A percentile compares a stretch with the other conserved stretches of the same genome.
phyloP scores from a whole-genome alignment of 2,329 filamentous ascomycete species.

The Gaeumannomyces sp. region DNA sequence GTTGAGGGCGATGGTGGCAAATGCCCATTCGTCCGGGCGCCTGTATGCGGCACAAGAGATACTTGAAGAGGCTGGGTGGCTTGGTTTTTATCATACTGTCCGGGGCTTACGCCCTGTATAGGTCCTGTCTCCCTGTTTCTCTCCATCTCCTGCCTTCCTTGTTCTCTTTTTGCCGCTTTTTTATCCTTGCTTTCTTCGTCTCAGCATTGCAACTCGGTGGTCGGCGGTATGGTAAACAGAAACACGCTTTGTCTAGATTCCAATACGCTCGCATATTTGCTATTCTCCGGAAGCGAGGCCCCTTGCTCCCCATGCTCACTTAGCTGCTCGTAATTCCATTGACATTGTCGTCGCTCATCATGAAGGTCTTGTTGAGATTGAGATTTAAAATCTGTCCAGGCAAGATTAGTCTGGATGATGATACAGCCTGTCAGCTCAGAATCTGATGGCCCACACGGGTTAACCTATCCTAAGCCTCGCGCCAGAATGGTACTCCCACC shows the following conservation, averaged over 20 bases:
- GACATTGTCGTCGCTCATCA: too few relatives aligned
- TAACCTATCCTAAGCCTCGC: too few relatives aligned
- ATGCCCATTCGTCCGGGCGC: not conserved
- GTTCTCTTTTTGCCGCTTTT: not conserved
- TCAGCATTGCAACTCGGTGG: conserved; percentile 1
- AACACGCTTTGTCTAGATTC: not conserved
- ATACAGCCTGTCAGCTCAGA: too few relatives aligned
- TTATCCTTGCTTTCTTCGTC: not conserved
- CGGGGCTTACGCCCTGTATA: too few relatives aligned
- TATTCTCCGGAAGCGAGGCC: not conserved
- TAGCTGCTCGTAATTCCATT: too few relatives aligned
- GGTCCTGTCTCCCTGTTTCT: not conserved
- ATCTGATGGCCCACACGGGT: too few relatives aligned
- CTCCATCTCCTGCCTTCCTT: not conserved
- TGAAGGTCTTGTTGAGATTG: too few relatives aligned
- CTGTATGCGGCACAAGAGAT: not conserved
- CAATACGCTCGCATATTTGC: not conserved
- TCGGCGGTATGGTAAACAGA: not conserved
- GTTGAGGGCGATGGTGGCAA: not conserved
- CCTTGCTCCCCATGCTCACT: not conserved
- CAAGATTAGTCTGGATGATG: too few relatives aligned
- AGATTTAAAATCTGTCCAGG: too few relatives aligned
- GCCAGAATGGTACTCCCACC: too few relatives aligned
- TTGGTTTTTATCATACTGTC: not conserved
- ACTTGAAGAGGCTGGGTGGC: not conserved